Evolutionary conservation across 371 early-diverging fungal genomes (phyloP).

Genomic region (Zopfochytrium polystomum): DNA sequence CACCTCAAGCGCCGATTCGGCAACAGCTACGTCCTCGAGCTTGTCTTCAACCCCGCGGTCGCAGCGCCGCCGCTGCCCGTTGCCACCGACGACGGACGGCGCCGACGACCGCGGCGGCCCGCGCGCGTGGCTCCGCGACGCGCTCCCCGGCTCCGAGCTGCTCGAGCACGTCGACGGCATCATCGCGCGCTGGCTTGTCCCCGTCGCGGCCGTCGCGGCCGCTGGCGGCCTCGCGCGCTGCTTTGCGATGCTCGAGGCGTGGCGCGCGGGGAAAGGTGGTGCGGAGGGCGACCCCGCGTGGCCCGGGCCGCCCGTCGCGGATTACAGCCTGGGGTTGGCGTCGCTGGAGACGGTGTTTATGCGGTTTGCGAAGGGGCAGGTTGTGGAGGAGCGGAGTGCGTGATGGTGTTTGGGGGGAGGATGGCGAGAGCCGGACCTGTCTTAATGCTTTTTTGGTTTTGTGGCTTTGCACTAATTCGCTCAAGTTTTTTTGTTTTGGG

Average conservation of each 20-base stretch:
- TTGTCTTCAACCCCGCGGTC: no score
- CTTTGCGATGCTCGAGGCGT: slow-evolving; percentile 15
- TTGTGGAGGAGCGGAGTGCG: no score
- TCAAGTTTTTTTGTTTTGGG: no score
- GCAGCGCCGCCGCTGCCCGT: no score
- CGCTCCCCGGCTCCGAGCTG: slow-evolving; percentile 7
- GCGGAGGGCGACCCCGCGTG: no score
- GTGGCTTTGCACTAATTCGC: no score
- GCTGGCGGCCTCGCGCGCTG: slow-evolving; percentile 14
- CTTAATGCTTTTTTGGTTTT: no score
- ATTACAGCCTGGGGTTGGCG: slow-evolving; percentile 19
- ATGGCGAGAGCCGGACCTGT: no score
- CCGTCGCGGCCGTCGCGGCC: slow-evolving; percentile 3
- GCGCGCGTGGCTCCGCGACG: no score
- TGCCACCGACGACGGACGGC: background rate
- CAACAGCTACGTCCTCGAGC: slow-evolving; percentile 24
- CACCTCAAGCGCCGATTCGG: slow-evolving; percentile 51
- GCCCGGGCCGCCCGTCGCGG: background rate
- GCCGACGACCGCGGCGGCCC: background rate
- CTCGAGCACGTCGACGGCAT: slow-evolving; percentile 13
- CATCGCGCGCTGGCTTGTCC: slow-evolving; percentile 18
- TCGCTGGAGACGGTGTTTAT: slow-evolving; percentile 21
- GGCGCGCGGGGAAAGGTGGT: no score
- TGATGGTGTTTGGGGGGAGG: no score
- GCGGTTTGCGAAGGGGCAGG: slow-evolving; percentile 10